Evolutionary conservation across 2,329 filamentous ascomycete genomes (phyloP).

Genomic region (Cytospora mali): DNA sequence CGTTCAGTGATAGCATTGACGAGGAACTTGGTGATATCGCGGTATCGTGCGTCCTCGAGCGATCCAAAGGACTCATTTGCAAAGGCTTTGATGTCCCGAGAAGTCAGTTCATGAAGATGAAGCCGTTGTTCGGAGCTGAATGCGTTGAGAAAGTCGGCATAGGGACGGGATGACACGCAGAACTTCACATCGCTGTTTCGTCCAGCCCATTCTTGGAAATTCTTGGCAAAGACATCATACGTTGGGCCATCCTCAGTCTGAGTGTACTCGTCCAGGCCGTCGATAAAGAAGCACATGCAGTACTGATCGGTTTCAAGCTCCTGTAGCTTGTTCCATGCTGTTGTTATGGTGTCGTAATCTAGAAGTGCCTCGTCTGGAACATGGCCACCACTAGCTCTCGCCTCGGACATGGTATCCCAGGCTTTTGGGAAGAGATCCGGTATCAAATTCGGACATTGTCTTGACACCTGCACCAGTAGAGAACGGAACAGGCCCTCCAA

Average conservation of each 20-base stretch:
- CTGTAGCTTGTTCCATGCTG: not conserved
- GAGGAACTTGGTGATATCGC: not conserved
- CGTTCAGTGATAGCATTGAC: not conserved
- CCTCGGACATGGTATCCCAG: not conserved
- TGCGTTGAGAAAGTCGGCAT: not conserved
- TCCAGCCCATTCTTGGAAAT: not conserved
- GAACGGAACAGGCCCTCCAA: not conserved
- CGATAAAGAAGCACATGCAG: slow-evolving; percentile 6
- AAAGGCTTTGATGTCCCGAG: not conserved
- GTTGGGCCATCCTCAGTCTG: not conserved
- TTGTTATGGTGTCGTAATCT: not conserved
- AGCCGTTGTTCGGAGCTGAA: not conserved
- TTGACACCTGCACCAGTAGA: not conserved
- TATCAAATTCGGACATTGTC: slow-evolving; percentile 1
- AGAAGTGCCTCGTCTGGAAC: not conserved
- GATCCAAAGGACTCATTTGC: not conserved
- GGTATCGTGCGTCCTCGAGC: not conserved
- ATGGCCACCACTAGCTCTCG: not conserved
- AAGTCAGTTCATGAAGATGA: not conserved
- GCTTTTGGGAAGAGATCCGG: not conserved
- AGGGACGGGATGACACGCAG: not conserved
- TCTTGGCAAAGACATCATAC: not conserved
- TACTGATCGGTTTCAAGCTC: not conserved
- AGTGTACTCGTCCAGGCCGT: slow-evolving; percentile 8
- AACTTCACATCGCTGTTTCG: not conserved